phyloP scores from a whole-genome alignment of 2,329 filamentous ascomycete species.

The Zymoseptoria passerinii region DNA sequence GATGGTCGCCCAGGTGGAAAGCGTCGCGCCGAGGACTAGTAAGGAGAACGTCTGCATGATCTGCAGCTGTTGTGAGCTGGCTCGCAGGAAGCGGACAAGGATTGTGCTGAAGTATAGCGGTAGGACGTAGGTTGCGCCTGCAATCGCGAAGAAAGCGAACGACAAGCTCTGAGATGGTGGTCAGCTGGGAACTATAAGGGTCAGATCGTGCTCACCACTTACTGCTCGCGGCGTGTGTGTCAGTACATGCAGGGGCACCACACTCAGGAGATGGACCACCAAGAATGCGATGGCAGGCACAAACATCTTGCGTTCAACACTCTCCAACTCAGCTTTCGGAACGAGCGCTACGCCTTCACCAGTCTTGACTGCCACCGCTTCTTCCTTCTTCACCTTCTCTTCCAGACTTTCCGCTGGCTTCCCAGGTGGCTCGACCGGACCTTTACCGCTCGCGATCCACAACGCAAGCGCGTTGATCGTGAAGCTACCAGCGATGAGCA shows the following conservation, averaged over 20 bases:
- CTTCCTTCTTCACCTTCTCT: conserved; percentile 28
- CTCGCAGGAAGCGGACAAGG: conserved; percentile 11
- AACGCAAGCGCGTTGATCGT: conserved; percentile 89
- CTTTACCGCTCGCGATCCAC: conserved; percentile 77
- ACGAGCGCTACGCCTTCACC: conserved; percentile 32
- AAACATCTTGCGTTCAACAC: conserved; percentile 57
- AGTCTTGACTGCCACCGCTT: conserved; percentile 31
- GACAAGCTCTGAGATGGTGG: conserved; percentile 39
- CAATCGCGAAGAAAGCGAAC: conserved; percentile 38
- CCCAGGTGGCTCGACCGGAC: conserved; percentile 24
- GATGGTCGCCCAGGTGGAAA: conserved; percentile 85
- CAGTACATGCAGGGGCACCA: conserved; percentile 78
- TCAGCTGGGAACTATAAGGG: not conserved
- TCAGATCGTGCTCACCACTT: conserved; percentile 33
- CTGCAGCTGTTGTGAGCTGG: conserved; percentile 55
- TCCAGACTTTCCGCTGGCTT: conserved; percentile 21
- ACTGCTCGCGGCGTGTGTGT: conserved; percentile 63
- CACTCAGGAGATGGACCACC: conserved; percentile 64
- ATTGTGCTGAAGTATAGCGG: conserved; percentile 18
- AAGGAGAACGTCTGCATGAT: conserved; percentile 86
- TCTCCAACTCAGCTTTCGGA: conserved; percentile 31
- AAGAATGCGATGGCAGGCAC: conserved; percentile 67
- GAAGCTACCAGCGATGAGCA: conserved; percentile 90
- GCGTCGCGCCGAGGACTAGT: conserved; percentile 82
- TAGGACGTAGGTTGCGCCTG: conserved; percentile 33